A percentile compares a stretch with the other conserved stretches of the same genome.
Evolutionary conservation across 2,329 filamentous ascomycete species (phyloP).

Genomic region (Colletotrichum eremochloae): DNA sequence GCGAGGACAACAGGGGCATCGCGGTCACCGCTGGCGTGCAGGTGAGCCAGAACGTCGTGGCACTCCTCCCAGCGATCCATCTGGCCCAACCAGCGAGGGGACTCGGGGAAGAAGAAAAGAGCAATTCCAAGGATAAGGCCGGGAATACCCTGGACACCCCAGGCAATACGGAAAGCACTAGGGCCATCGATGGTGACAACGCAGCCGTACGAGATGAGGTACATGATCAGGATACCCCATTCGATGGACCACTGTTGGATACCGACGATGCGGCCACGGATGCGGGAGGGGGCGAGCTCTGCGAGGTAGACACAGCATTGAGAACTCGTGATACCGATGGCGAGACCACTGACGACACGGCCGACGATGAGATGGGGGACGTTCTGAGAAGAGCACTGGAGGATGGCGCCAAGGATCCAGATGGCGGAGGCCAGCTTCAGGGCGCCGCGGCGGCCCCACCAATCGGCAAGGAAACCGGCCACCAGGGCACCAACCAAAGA

Average conservation of each 20-base stretch:
- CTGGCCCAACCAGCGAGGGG: slow-evolving; percentile 40
- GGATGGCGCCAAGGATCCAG: slow-evolving; percentile 70
- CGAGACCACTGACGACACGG: slow-evolving; percentile 73
- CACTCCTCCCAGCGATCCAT: slow-evolving; percentile 43
- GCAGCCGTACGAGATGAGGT: slow-evolving; percentile 76
- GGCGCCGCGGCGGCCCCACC: slow-evolving; percentile 59
- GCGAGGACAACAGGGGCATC: slow-evolving; percentile 68
- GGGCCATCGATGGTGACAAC: slow-evolving; percentile 68
- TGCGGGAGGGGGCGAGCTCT: slow-evolving; percentile 70
- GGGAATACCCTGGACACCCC: slow-evolving; percentile 44
- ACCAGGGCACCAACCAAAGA: slow-evolving; percentile 64
- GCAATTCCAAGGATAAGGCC: slow-evolving; percentile 45
- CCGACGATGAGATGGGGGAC: slow-evolving; percentile 67
- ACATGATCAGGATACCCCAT: slow-evolving; percentile 76
- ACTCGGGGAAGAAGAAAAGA: slow-evolving; percentile 42
- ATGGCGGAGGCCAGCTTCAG: slow-evolving; percentile 61
- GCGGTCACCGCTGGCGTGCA: slow-evolving; percentile 69
- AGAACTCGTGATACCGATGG: slow-evolving; percentile 75
- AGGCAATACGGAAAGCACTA: slow-evolving; percentile 70
- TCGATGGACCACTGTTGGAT: slow-evolving; percentile 83
- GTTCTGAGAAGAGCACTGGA: slow-evolving; percentile 71
- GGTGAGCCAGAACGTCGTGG: slow-evolving; percentile 47
- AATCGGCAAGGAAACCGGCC: slow-evolving; percentile 64
- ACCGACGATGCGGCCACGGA: slow-evolving; percentile 75
- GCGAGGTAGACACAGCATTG: slow-evolving; percentile 78